Conservation (phyloP, 1,139 yeast species). For the Debaryomyces sp. region DNA sequence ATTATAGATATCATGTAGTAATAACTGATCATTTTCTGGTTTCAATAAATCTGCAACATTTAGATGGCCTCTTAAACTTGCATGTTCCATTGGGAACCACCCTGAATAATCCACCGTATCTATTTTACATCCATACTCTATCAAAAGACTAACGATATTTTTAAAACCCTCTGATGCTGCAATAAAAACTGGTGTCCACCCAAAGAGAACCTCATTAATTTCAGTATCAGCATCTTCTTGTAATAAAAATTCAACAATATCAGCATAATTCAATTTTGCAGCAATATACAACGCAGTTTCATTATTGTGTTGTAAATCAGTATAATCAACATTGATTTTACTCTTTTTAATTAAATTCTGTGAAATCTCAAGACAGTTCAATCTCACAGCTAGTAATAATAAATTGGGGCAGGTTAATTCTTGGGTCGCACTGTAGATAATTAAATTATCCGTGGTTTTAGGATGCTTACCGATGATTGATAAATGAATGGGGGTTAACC, state of each 20-base stretch:
- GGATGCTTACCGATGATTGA: constrained; percentile 87
- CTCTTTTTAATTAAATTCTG: constrained; percentile 55
- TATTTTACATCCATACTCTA: constrained; percentile 55
- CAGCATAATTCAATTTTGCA: constrained; percentile 59
- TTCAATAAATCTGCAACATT: constrained; percentile 62
- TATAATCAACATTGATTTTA: constrained; percentile 66
- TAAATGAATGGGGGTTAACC: constrained; percentile 78
- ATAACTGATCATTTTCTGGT: constrained; percentile 42
- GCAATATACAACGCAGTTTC: constrained; percentile 88
- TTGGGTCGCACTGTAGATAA: constrained; percentile 45
- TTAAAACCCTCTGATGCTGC: constrained; percentile 86
- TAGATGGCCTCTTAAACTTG: constrained; percentile 86
- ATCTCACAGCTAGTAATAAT: constrained; percentile 69
- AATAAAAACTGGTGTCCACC: constrained; percentile 93
- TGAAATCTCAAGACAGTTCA: constrained; percentile 62
- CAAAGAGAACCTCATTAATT: constrained; percentile 74
- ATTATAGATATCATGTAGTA: constrained; percentile 43
- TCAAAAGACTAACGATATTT: constrained; percentile 58
- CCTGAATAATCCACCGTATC: constrained; percentile 80
- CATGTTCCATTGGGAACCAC: constrained; percentile 98
- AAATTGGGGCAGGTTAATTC: constrained; percentile 50
- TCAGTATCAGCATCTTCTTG: constrained; percentile 67
- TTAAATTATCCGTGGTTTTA: constrained; percentile 63
- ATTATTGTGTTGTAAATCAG: constrained; percentile 58
- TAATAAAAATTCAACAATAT: constrained; percentile 60